phyloP scores from a whole-genome alignment of 116 monocot species.

The Phalaenopsis hybrid region DNA sequence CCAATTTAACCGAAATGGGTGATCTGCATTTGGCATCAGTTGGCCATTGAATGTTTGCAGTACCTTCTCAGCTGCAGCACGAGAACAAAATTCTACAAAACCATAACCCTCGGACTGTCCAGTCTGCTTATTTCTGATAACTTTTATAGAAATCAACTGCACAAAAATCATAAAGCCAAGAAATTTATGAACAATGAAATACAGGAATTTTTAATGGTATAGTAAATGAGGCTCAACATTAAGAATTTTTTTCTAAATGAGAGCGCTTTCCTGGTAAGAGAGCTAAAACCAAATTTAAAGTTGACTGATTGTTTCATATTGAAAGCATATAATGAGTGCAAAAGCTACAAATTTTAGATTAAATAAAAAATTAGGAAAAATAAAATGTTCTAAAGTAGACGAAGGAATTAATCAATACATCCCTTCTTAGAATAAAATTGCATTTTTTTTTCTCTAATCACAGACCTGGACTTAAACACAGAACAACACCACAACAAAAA shows the following conservation, averaged over 20 bases:
- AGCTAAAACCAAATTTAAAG: neutral
- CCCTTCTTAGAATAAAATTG: neutral
- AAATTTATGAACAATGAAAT: neutral
- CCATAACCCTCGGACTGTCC: conserved; percentile 91
- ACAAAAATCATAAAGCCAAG: conserved; percentile 2
- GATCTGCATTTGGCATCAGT: conserved; percentile 70
- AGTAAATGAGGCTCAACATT: neutral
- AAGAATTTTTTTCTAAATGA: neutral
- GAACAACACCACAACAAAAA: too few species aligned
- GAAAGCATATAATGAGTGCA: neutral
- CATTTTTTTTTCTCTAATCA: too few species aligned
- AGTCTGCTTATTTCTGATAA: conserved; percentile 80
- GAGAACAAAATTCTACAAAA: conserved; percentile 79
- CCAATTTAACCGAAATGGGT: conserved; percentile 72
- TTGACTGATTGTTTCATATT: neutral
- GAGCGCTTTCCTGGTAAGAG: neutral
- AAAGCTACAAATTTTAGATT: neutral
- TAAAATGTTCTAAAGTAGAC: neutral
- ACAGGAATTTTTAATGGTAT: neutral
- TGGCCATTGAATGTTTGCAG: conserved; percentile 47
- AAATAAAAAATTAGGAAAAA: neutral
- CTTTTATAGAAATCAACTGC: conserved; percentile 64
- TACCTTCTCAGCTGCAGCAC: conserved; percentile 57
- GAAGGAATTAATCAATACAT: neutral
- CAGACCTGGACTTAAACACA: too few species aligned